Evolutionary conservation across 768 basidiomycete species (phyloP).

Genomic region (Leucocoprinus birnbaumii): DNA sequence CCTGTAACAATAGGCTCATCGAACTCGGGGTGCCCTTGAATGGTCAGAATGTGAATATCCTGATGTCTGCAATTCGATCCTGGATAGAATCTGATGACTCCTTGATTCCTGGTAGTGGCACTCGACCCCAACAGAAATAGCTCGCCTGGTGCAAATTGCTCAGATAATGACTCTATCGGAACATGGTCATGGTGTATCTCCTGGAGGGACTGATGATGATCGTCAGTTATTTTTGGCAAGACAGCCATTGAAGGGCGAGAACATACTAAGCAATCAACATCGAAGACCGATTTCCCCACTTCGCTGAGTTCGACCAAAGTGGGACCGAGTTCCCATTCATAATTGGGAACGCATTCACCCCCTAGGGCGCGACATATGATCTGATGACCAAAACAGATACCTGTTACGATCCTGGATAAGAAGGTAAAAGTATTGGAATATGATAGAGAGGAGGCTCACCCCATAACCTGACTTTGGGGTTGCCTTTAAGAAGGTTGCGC

Average conservation of each 20-base stretch:
- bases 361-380: constrained; percentile 70
- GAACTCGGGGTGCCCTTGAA: constrained; percentile 95
- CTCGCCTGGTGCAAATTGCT: constrained; percentile 29
- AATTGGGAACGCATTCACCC: constrained; percentile 63
- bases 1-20: constrained; percentile 52
- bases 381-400: constrained; percentile 93
- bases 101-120: constrained; percentile 56
- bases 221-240: neutral
- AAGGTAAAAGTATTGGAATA: too few species aligned
- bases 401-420: constrained; percentile 27
- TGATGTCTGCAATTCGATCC: constrained; percentile 6
- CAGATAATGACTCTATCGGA: constrained; percentile 32
- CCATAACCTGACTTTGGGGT: constrained; percentile 66
- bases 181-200: constrained; percentile 92
- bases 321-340: constrained; percentile 82
- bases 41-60: constrained; percentile 73
- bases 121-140: constrained; percentile 69
- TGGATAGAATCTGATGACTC: constrained; percentile 56
- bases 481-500: constrained; percentile 40
- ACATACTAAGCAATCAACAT: constrained; percentile 29
- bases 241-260: neutral
- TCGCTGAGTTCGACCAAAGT: constrained; percentile 66
- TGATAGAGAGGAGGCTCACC: too few species aligned
- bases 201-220: constrained; percentile 56
- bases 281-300: constrained; percentile 69